These are phyloP conservation scores for Cryphonectria japonica DNA, from an alignment of 2,329 filamentous ascomycete species.

Conservation along the genomic window DNA sequence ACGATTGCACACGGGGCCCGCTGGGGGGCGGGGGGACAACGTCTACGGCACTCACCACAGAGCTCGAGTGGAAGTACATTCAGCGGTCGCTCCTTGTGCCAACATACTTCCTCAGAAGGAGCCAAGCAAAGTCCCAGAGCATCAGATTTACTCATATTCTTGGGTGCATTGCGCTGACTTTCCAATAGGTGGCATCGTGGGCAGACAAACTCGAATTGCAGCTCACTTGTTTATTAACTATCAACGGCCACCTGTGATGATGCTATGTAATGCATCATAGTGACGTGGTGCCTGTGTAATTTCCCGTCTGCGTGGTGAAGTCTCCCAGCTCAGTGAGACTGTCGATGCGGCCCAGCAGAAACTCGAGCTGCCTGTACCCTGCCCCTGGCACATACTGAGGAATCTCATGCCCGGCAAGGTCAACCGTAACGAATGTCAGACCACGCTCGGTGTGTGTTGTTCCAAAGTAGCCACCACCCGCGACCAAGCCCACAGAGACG, in stretches of 20 bases:
- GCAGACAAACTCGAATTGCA: neutral
- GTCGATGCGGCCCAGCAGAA: slow-evolving; percentile 26
- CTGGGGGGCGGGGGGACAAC: neutral
- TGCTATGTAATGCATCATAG: neutral
- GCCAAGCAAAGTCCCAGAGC: neutral
- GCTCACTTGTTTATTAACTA: neutral
- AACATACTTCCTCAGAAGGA: neutral
- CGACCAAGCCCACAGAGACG: slow-evolving; percentile 18
- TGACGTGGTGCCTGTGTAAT: neutral
- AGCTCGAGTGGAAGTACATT: neutral
- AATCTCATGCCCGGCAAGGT: slow-evolving; percentile 24
- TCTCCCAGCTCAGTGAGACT: slow-evolving; percentile 19
- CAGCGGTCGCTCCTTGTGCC: neutral
- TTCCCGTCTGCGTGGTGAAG: slow-evolving; percentile 22
- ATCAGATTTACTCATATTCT: neutral
- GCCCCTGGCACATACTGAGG: slow-evolving; percentile 28
- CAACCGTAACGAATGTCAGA: slow-evolving; percentile 21
- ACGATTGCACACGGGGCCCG: neutral
- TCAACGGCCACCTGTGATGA: neutral
- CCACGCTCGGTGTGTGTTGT: slow-evolving; percentile 25
- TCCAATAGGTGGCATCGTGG: neutral
- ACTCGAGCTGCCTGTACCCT: slow-evolving; percentile 24
- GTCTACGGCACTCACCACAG: neutral
- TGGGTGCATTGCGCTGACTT: neutral
- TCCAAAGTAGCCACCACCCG: slow-evolving; percentile 23